A percentile compares a stretch with the other conserved stretches of the same genome.
Evolutionary conservation across 2,329 filamentous ascomycete species (phyloP).

Genomic region (Zasmidium angulare): DNA sequence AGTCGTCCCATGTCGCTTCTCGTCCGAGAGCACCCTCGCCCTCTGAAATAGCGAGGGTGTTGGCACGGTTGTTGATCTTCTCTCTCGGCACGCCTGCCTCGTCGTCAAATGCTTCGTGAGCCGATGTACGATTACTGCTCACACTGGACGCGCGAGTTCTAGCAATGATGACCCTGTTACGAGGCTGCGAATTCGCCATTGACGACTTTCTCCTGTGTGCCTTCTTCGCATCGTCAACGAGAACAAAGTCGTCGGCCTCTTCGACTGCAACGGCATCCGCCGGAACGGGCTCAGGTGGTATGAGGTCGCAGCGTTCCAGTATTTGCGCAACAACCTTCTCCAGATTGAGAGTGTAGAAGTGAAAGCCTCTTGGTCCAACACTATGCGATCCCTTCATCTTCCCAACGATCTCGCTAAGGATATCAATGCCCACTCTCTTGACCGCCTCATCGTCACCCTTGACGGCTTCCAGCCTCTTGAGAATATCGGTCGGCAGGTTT

Average conservation of each 20-base stretch:
- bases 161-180: slow-evolving; percentile 79
- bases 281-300: slow-evolving; percentile 53
- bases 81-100: slow-evolving; percentile 76
- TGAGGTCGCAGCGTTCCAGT: slow-evolving; percentile 79
- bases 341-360: slow-evolving; percentile 96
- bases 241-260: slow-evolving; percentile 37
- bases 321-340: slow-evolving; percentile 96
- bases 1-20: slow-evolving; percentile 98
- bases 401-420: slow-evolving; percentile 80
- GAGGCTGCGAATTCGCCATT: slow-evolving; percentile 77
- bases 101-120: slow-evolving; percentile 67
- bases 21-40: slow-evolving; percentile 85
- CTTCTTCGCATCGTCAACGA: slow-evolving; percentile 51
- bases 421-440: slow-evolving; percentile 76
- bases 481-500: slow-evolving; percentile 68
- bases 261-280: slow-evolving; percentile 28
- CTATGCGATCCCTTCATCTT: slow-evolving; percentile 66
- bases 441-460: slow-evolving; percentile 79
- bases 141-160: slow-evolving; percentile 58
- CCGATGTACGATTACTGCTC: slow-evolving; percentile 49
- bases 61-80: slow-evolving; percentile 69
- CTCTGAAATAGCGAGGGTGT: slow-evolving; percentile 90
- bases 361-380: slow-evolving; percentile 72
- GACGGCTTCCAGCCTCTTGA: slow-evolving; percentile 69
- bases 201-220: slow-evolving; percentile 63